These are phyloP conservation scores for Saccharomyces hybrid DNA, from an alignment of 1,139 yeast genomes.

Conservation along the genomic window DNA sequence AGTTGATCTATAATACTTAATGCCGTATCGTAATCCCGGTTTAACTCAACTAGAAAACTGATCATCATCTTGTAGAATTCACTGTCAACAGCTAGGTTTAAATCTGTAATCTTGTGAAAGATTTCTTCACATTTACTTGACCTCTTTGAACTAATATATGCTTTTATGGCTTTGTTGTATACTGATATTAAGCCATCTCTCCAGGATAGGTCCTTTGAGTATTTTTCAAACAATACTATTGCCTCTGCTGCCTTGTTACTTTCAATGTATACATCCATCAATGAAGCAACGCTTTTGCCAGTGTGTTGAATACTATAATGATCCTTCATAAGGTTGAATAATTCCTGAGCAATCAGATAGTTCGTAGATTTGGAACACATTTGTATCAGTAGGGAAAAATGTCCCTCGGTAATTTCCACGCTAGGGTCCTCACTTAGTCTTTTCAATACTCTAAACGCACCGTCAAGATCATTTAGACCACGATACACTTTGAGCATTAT, in stretches of 20 bases:
- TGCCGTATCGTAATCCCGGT: constrained; percentile 20
- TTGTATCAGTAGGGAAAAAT: constrained; percentile 30
- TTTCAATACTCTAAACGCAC: constrained; percentile 39
- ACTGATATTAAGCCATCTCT: constrained; percentile 13
- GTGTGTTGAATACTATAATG: constrained; percentile 28
- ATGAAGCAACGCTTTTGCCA: constrained; percentile 20
- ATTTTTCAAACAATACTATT: constrained; percentile 15
- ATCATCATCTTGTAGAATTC: constrained; percentile 22
- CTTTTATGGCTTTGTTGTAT: constrained; percentile 21
- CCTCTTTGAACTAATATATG: constrained; percentile 15
- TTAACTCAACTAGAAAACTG: constrained; percentile 13
- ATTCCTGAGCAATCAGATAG: constrained; percentile 29
- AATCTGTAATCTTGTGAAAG: constrained; percentile 12
- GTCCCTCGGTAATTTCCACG: constrained; percentile 19
- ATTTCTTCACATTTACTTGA: constrained; percentile 15
- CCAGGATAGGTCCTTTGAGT: constrained; percentile 6
- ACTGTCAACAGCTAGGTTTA: constrained; percentile 12
- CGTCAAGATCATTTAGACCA: constrained; percentile 34
- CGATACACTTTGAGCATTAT: constrained; percentile 38
- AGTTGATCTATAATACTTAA: constrained; percentile 18
- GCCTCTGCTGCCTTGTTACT: constrained; percentile 19
- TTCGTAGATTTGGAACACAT: constrained; percentile 33
- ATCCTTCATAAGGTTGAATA: constrained; percentile 28
- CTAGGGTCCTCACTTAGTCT: constrained; percentile 25
- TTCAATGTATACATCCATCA: constrained; percentile 27